A percentile compares a stretch with the other conserved stretches of the same genome.
phyloP scores from a whole-genome alignment of 2,329 filamentous ascomycete genomes.

The Microsporum audouinii region DNA sequence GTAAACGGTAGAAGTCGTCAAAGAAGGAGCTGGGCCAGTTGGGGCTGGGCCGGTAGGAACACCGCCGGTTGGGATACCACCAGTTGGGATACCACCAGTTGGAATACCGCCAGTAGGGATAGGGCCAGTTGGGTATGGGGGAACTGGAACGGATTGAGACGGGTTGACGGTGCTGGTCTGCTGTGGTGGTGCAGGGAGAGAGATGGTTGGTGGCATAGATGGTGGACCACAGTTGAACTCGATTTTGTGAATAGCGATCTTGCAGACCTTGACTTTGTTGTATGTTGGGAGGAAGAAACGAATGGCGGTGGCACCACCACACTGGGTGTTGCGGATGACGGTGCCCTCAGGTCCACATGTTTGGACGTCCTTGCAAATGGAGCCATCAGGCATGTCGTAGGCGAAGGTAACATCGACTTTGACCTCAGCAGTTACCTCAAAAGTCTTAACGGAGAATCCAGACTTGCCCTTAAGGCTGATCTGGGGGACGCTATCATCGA shows the following conservation, averaged over 20 bases:
- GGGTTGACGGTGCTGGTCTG: conserved; percentile 59
- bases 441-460: conserved; percentile 61
- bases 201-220: conserved; percentile 47
- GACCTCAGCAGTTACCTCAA: conserved; percentile 62
- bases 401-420: conserved; percentile 73
- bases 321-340: conserved; percentile 71
- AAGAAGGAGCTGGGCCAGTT: not conserved
- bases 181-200: conserved; percentile 54
- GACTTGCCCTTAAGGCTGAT: conserved; percentile 47
- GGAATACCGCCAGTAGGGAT: not conserved
- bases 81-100: not conserved
- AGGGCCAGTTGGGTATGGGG: not conserved
- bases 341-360: conserved; percentile 57
- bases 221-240: conserved; percentile 56
- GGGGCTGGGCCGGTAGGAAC: no score
- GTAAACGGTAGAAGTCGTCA: conserved; percentile 31
- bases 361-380: conserved; percentile 65
- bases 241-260: conserved; percentile 62
- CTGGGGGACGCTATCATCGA: conserved; percentile 42
- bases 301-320: conserved; percentile 78
- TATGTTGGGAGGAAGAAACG: conserved; percentile 53
- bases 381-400: conserved; percentile 76
- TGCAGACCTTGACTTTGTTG: conserved; percentile 48
- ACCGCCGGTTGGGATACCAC: not conserved
- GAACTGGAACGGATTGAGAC: conserved; percentile 58